phyloP scores from a whole-genome alignment of 148 eudicot genomes.

The Cornus controversa region DNA sequence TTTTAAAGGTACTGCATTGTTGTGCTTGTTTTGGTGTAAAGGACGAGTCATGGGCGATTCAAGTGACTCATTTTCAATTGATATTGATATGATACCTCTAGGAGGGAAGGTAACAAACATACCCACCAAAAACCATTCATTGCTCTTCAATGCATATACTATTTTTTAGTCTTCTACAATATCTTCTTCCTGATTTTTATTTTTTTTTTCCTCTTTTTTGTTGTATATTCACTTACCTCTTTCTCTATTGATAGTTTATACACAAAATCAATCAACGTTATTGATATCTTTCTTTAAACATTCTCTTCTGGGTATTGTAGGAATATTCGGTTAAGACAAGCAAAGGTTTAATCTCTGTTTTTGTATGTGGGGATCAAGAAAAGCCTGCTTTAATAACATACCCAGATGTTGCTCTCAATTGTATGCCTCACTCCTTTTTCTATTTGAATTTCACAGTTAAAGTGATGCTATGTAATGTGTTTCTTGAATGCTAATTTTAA shows the following conservation, averaged over 20 bases:
- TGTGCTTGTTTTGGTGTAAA: not conserved
- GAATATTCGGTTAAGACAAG: constrained; percentile 23
- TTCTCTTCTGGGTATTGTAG: constrained; percentile 10
- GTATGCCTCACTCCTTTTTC: constrained; percentile 13
- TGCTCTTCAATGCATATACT: not conserved
- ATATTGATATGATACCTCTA: constrained; percentile 11
- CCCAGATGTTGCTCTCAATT: constrained; percentile 32
- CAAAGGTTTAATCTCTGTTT: constrained; percentile 23
- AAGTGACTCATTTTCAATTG: constrained; percentile 16
- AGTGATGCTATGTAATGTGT: not conserved
- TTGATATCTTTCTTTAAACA: too few species aligned
- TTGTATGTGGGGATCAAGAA: constrained; percentile 23
- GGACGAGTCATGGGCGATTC: constrained; percentile 6
- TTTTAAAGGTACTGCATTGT: not conserved
- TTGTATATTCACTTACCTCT: not conserved
- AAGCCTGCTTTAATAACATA: constrained; percentile 36
- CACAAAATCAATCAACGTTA: too few species aligned
- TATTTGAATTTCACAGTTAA: not conserved
- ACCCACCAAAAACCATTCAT: not conserved
- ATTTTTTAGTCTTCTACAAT: not conserved
- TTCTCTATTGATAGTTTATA: too few species aligned
- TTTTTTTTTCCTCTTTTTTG: too few species aligned
- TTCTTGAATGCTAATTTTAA: not conserved
- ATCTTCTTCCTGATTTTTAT: too few species aligned
- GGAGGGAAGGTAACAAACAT: constrained; percentile 10